Conservation (phyloP, 495 filamentous ascomycete genomes). For the Choiromyces venosus region DNA sequence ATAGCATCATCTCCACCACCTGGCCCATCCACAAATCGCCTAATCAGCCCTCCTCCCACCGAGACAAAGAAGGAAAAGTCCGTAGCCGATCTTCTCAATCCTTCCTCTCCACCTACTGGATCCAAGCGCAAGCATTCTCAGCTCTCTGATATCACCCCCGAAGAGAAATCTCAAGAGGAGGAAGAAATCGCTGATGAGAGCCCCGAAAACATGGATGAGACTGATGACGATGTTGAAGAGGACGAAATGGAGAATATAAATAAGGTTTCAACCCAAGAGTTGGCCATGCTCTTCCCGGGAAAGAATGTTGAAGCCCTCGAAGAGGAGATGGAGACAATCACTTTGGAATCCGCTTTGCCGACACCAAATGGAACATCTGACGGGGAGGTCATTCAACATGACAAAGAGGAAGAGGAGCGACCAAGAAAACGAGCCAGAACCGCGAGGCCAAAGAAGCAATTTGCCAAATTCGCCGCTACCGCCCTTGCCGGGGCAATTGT, state of each 20-base stretch:
- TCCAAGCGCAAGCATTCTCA: slow-evolving; percentile 31
- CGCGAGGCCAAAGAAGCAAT: slow-evolving; percentile 16
- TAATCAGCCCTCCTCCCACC: slow-evolving; percentile 4
- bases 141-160: slow-evolving; percentile 21
- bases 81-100: slow-evolving; percentile 35
- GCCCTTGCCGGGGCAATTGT: slow-evolving; percentile 48
- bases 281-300: background rate
- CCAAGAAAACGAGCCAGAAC: slow-evolving; percentile 31
- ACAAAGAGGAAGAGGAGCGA: slow-evolving; percentile 21
- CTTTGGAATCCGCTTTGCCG: background rate
- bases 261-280: background rate
- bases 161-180: slow-evolving; percentile 11
- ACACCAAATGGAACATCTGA: slow-evolving; percentile 19
- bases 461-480: slow-evolving; percentile 47
- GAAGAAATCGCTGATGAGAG: background rate
- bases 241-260: slow-evolving; percentile 2
- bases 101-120: slow-evolving; percentile 27
- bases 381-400: slow-evolving; percentile 10
- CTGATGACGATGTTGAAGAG: slow-evolving; percentile 29
- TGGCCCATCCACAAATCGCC: slow-evolving; percentile 1
- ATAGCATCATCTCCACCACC: background rate
- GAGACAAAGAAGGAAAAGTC: slow-evolving; percentile 29
- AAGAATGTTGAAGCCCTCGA: background rate
- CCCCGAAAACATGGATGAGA: slow-evolving; percentile 25
- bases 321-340: slow-evolving; percentile 1